phyloP scores from a whole-genome alignment of 345 rosid species.

The Citrus reticulata region DNA sequence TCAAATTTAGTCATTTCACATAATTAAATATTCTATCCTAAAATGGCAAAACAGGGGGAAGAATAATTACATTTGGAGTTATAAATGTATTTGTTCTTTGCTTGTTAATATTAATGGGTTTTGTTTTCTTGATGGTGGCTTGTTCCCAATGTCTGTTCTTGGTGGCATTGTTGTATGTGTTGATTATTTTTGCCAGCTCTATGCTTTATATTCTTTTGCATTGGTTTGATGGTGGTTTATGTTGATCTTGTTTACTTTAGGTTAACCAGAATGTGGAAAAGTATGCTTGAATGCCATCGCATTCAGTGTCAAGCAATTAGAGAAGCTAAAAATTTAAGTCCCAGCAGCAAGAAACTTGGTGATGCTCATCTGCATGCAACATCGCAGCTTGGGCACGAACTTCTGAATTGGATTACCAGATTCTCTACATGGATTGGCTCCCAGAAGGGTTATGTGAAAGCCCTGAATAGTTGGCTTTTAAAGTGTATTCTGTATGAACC shows the following conservation, averaged over 20 bases:
- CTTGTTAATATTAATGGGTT: not conserved
- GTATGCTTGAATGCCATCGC: conserved; percentile 87
- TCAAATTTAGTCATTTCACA: not conserved
- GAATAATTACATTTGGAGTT: not conserved
- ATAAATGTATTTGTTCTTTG: not conserved
- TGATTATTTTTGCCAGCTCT: not conserved
- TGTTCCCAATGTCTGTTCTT: not conserved
- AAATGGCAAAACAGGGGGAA: not conserved
- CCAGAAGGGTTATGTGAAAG: conserved; percentile 70
- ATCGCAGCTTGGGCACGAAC: conserved; percentile 68
- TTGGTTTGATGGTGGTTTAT: conserved; percentile 12
- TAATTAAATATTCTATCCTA: not conserved
- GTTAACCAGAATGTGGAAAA: conserved; percentile 90
- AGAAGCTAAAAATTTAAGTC: conserved; percentile 64
- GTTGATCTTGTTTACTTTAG: conserved; percentile 34
- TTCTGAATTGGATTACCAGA: conserved; percentile 65
- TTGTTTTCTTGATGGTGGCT: not conserved
- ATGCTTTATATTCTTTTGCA: not conserved
- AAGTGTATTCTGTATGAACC: conserved; percentile 86
- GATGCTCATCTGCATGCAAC: conserved; percentile 69
- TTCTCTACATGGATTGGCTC: conserved; percentile 80
- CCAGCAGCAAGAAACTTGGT: conserved; percentile 51
- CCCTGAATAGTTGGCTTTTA: conserved; percentile 82
- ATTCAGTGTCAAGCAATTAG: conserved; percentile 68
- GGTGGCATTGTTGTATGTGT: not conserved